A percentile compares a stretch with the other conserved stretches of the same genome.
These are phyloP conservation scores for Leishmania amazonensis DNA, from an alignment of 208 protist genomes.

Conservation along the genomic window DNA sequence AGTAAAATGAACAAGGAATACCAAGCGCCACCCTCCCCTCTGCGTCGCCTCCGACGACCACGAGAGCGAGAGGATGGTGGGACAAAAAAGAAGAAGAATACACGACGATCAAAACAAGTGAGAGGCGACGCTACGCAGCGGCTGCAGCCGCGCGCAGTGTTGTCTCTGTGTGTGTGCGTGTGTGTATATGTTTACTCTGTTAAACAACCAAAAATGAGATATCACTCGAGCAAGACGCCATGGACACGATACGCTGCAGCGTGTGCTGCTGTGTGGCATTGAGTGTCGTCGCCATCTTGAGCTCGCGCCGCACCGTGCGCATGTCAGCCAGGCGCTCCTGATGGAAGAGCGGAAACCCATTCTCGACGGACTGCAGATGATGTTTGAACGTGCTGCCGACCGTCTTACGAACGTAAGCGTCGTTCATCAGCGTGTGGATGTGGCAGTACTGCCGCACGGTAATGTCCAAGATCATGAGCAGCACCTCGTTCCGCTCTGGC, in stretches of 20 bases:
- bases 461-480: constrained; percentile 28
- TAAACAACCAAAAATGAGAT: constrained; percentile 19
- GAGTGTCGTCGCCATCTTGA: constrained; percentile 12
- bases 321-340: constrained; percentile 7
- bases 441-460: constrained; percentile 38
- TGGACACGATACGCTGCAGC: neutral
- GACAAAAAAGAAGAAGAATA: neutral
- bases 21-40: neutral
- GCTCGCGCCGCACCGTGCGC: constrained; percentile 12
- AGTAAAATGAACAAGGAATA: neutral
- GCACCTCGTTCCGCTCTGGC: constrained; percentile 18
- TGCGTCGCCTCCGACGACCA: neutral
- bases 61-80: neutral
- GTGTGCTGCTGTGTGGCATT: constrained; percentile 9
- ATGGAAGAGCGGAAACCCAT: constrained; percentile 10
- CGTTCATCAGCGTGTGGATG: constrained; percentile 14
- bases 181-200: neutral
- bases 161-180: neutral
- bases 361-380: constrained; percentile 12
- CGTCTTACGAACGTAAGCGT: constrained; percentile 12
- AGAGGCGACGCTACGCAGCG: neutral
- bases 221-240: constrained; percentile 22
- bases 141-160: neutral
- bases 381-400: neutral
- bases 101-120: neutral